Percentiles rank a stretch among this genome's conserved stretches.
Evolutionary conservation across 2,329 filamentous ascomycete genomes (phyloP).

Genomic region (Talaromyces marneffei): DNA sequence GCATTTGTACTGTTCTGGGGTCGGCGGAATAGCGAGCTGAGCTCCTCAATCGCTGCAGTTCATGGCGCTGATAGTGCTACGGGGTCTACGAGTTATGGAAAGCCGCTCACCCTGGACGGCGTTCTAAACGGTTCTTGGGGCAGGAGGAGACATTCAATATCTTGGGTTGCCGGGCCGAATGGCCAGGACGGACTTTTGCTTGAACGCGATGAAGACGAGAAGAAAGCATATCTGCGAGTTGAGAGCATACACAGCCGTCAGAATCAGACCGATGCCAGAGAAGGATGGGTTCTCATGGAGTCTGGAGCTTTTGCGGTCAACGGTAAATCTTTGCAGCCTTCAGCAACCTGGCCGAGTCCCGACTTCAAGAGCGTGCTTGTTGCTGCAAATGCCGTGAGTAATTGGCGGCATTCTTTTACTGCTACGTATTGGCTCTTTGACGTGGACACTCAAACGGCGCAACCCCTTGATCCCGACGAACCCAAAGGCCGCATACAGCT

Average conservation of each 20-base stretch:
- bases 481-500: constrained; percentile 66
- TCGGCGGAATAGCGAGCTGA: constrained; percentile 28
- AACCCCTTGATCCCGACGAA: constrained; percentile 69
- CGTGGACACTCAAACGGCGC: constrained; percentile 68
- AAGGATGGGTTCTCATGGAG: constrained; percentile 70
- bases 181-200: constrained; percentile 73
- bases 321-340: constrained; percentile 51
- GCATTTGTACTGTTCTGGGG: constrained; percentile 41
- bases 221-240: constrained; percentile 73
- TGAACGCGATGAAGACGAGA: constrained; percentile 55
- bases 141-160: constrained; percentile 36
- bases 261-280: constrained; percentile 38
- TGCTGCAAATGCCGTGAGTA: constrained; percentile 63
- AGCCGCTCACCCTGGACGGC: constrained; percentile 39
- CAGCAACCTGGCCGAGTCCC: constrained; percentile 66
- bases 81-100: constrained; percentile 33
- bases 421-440: constrained; percentile 89
- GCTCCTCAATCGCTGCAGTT: constrained; percentile 21
- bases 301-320: constrained; percentile 56
- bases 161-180: constrained; percentile 44
- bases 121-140: constrained; percentile 36
- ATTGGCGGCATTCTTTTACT: constrained; percentile 86
- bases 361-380: constrained; percentile 82
- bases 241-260: constrained; percentile 69
- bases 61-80: constrained; percentile 27